Evolutionary conservation across 306 rosid genomes (phyloP).

Genomic region (Ochetophila trinervis): DNA sequence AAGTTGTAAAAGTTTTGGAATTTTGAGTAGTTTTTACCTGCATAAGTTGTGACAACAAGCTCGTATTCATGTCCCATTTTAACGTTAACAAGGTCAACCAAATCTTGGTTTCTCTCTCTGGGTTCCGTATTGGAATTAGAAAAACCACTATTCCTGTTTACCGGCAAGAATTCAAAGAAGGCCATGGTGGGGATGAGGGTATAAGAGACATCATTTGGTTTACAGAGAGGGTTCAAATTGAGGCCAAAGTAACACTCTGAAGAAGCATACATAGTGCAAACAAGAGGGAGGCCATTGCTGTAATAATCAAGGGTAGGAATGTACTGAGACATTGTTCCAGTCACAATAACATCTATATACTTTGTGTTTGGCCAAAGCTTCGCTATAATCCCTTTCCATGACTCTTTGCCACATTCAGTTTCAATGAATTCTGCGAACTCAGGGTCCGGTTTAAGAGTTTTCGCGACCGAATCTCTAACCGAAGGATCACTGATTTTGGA

Average conservation of each 20-base stretch:
- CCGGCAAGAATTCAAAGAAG: slow-evolving; percentile 59
- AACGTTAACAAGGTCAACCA: slow-evolving; percentile 58
- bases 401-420: slow-evolving; percentile 37
- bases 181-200: slow-evolving; percentile 66
- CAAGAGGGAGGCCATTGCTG: slow-evolving; percentile 56
- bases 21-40: slow-evolving; percentile 42
- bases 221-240: slow-evolving; percentile 56
- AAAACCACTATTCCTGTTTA: slow-evolving; percentile 25
- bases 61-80: slow-evolving; percentile 55
- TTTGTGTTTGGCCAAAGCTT: slow-evolving; percentile 63
- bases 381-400: slow-evolving; percentile 53
- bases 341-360: slow-evolving; percentile 63
- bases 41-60: slow-evolving; percentile 62
- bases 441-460: slow-evolving; percentile 44
- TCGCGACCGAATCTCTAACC: slow-evolving; percentile 45
- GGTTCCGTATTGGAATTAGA: slow-evolving; percentile 23
- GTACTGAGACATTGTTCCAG: slow-evolving; percentile 68
- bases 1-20: background rate
- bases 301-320: slow-evolving; percentile 49
- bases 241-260: slow-evolving; percentile 65
- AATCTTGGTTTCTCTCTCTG: slow-evolving; percentile 16
- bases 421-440: slow-evolving; percentile 45
- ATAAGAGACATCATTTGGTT: slow-evolving; percentile 52
- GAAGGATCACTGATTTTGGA: slow-evolving; percentile 32
- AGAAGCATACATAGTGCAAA: slow-evolving; percentile 63